phyloP scores from a whole-genome alignment of 192 early-diverging fungal species.

The Spinellus fusiger region DNA sequence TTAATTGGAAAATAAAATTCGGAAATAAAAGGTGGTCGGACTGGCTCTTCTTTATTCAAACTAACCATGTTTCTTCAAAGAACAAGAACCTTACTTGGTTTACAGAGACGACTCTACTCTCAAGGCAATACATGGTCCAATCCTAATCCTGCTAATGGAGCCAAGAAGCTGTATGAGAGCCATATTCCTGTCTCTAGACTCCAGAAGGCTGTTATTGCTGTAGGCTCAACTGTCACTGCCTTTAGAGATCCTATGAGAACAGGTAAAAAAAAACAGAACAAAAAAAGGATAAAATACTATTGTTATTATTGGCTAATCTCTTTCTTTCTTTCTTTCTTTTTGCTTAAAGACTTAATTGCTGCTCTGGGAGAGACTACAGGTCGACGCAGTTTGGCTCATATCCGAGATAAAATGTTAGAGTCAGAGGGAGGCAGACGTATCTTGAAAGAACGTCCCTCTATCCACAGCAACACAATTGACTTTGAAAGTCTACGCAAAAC shows the following conservation, averaged over 20 bases:
- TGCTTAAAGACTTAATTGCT: slow-evolving; percentile 71
- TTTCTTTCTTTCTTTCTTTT: background rate
- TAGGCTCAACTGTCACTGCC: slow-evolving; percentile 69
- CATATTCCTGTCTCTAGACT: slow-evolving; percentile 61
- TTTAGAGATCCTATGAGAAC: slow-evolving; percentile 69
- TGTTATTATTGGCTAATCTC: too few relatives aligned
- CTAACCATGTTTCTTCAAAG: too few relatives aligned
- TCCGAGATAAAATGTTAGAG: slow-evolving; percentile 76
- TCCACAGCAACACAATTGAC: slow-evolving; percentile 65
- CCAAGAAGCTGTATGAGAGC: slow-evolving; percentile 42
- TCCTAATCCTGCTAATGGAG: too few relatives aligned
- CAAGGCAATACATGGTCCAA: too few relatives aligned
- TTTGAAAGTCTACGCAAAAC: slow-evolving; percentile 51
- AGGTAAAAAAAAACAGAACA: slow-evolving; percentile 35
- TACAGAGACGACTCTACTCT: too few relatives aligned
- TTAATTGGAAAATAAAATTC: too few relatives aligned
- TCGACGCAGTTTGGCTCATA: slow-evolving; percentile 52
- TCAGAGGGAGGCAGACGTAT: slow-evolving; percentile 75
- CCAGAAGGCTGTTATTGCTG: slow-evolving; percentile 62
- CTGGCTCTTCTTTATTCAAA: too few relatives aligned
- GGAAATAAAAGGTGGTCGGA: too few relatives aligned
- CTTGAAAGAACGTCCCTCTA: slow-evolving; percentile 71
- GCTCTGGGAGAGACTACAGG: slow-evolving; percentile 88
- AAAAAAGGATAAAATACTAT: background rate
- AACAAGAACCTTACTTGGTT: too few relatives aligned